Percentiles rank a stretch among this genome's conserved stretches.
Conservation (phyloP, 495 filamentous ascomycete species). For the Massariosphaeria phaeospora region DNA sequence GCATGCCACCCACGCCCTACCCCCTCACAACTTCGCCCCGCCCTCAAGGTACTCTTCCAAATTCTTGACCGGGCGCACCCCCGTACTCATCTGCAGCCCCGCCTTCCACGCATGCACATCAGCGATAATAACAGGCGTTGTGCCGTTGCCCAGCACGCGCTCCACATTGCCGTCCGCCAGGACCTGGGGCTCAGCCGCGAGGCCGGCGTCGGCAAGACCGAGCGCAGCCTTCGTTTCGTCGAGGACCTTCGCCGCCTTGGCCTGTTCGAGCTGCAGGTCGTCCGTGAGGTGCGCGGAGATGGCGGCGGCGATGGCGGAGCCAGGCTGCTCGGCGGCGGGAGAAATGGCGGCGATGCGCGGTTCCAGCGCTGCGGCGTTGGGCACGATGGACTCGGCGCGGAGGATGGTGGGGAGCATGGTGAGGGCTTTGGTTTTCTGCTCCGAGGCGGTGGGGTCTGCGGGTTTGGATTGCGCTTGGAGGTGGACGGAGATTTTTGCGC, state of each 20-base stretch:
- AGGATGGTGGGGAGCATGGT: slow-evolving; percentile 49
- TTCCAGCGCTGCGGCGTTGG: slow-evolving; percentile 45
- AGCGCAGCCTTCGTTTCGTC: slow-evolving; percentile 47
- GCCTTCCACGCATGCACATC: slow-evolving; percentile 77
- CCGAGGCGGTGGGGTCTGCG: slow-evolving; percentile 47
- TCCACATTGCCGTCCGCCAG: slow-evolving; percentile 42
- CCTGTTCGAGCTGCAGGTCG: slow-evolving; percentile 44
- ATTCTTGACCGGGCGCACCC: slow-evolving; percentile 64
- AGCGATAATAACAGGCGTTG: slow-evolving; percentile 52
- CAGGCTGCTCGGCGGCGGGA: slow-evolving; percentile 39
- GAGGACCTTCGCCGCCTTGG: slow-evolving; percentile 44
- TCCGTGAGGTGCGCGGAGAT: slow-evolving; percentile 50
- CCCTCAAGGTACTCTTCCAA: slow-evolving; percentile 78
- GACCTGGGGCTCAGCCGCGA: slow-evolving; percentile 41
- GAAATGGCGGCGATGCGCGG: slow-evolving; percentile 48
- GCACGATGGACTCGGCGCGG: slow-evolving; percentile 46
- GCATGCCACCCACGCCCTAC: too few species aligned
- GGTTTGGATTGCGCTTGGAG: slow-evolving; percentile 57
- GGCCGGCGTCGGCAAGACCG: slow-evolving; percentile 36
- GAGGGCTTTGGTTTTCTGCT: slow-evolving; percentile 54
- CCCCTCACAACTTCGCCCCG: slow-evolving; percentile 63
- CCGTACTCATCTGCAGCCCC: slow-evolving; percentile 59
- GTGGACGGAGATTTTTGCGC: slow-evolving; percentile 80
- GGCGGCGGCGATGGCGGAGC: slow-evolving; percentile 43
- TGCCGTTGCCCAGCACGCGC: slow-evolving; percentile 17